Conservation (phyloP, 148 eudicot species). For the Chenopodium album region DNA sequence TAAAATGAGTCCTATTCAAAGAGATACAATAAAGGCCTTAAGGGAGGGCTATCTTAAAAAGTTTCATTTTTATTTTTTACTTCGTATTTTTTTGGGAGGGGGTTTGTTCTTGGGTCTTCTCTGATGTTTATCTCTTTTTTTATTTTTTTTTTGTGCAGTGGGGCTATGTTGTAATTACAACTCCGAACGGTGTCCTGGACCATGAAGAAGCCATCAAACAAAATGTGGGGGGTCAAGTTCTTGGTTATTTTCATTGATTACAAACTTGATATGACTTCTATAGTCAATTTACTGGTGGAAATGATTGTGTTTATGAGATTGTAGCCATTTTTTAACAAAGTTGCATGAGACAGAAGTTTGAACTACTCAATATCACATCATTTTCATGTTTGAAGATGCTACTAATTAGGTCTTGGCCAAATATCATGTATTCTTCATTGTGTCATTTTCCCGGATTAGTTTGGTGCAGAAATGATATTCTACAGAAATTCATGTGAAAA, state of each 20-base stretch:
- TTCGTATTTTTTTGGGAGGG: not conserved
- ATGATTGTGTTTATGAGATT: constrained; percentile 3
- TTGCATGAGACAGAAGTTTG: not conserved
- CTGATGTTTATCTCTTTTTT: not conserved
- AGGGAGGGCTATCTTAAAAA: not conserved
- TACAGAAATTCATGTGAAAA: too few relatives aligned
- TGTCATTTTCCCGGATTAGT: not conserved
- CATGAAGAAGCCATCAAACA: constrained; percentile 90
- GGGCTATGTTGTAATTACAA: constrained; percentile 89
- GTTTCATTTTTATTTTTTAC: not conserved
- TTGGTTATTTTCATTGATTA: constrained; percentile 71
- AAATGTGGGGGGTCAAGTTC: constrained; percentile 87
- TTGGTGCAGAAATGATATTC: not conserved
- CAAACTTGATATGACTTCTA: not conserved
- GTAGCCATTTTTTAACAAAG: constrained; percentile 1
- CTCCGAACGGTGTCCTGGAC: constrained; percentile 87
- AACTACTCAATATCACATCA: constrained; percentile 5
- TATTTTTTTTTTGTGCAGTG: constrained; percentile 47
- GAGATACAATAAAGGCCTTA: too few relatives aligned
- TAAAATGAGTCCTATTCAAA: not conserved
- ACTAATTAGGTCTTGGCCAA: constrained; percentile 10
- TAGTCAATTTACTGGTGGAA: constrained; percentile 13
- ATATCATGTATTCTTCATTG: constrained; percentile 1
- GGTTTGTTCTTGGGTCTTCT: not conserved
- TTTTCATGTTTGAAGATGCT: constrained; percentile 14